Evolutionary conservation across 139 green algal genomes (phyloP).

Genomic region (Tetradesmus obliquus): DNA sequence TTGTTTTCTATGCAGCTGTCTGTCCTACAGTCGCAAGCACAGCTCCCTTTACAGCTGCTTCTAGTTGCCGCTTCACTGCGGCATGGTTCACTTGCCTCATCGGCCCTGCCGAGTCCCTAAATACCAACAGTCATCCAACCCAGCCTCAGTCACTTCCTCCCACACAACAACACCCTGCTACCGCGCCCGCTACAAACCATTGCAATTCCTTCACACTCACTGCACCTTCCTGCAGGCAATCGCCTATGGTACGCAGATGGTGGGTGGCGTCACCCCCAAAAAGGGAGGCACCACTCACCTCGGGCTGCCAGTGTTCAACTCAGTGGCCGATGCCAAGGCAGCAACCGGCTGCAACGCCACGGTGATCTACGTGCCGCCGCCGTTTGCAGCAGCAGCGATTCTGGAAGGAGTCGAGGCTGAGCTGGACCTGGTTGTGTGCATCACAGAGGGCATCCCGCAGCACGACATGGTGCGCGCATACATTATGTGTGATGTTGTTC

Average conservation of each 20-base stretch:
- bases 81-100: neutral
- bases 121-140: neutral
- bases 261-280: conserved; percentile 96
- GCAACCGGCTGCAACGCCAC: conserved; percentile 85
- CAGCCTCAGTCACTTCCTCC: neutral
- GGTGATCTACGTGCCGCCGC: conserved; percentile 97
- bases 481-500: neutral
- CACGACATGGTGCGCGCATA: conserved; percentile 92
- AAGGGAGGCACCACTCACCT: conserved; percentile 97
- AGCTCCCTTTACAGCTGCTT: neutral
- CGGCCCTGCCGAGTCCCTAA: neutral
- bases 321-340: conserved; percentile 89
- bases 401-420: conserved; percentile 95
- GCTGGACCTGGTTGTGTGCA: conserved; percentile 98
- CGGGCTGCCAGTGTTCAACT: conserved; percentile 96
- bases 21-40: too few species aligned
- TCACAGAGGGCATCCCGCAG: conserved; percentile 99
- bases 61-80: neutral
- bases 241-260: conserved; percentile 98
- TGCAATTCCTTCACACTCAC: neutral
- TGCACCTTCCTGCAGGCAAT: conserved; percentile 84
- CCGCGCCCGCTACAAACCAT: neutral
- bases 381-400: conserved; percentile 95
- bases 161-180: neutral
- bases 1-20: too few species aligned